Evolutionary conservation across 2,329 filamentous ascomycete species (phyloP).

Genomic region (Elsinoe necatrix): DNA sequence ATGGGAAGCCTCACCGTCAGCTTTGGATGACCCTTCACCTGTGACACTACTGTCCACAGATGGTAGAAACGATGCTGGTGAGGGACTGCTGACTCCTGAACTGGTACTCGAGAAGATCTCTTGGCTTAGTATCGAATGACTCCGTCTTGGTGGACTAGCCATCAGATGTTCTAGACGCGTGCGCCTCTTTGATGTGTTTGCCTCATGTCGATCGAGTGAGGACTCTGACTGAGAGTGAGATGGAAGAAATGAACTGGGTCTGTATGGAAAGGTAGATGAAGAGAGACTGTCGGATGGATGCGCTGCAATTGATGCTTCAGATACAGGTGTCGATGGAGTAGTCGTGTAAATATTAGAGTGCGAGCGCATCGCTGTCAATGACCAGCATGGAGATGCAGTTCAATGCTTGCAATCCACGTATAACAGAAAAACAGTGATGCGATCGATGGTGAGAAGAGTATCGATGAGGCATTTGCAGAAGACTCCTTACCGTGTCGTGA

Average conservation of each 20-base stretch:
- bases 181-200: slow-evolving; percentile 7
- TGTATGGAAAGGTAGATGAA: neutral
- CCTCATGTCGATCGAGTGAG: neutral
- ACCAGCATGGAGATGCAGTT: neutral
- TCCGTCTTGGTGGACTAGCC: neutral
- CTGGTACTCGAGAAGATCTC: neutral
- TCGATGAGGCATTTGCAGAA: neutral
- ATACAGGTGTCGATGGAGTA: neutral
- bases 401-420: neutral
- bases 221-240: neutral
- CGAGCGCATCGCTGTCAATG: neutral
- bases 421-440: neutral
- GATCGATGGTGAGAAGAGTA: neutral
- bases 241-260: neutral
- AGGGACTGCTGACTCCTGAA: neutral
- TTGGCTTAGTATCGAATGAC: neutral
- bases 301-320: neutral
- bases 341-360: neutral
- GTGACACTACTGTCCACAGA: neutral
- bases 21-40: neutral
- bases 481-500: neutral
- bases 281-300: neutral
- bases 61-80: neutral
- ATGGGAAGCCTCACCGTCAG: neutral
- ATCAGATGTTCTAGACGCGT: neutral